phyloP scores from a whole-genome alignment of 305 asterid genomes.

The Rubia balearica region DNA sequence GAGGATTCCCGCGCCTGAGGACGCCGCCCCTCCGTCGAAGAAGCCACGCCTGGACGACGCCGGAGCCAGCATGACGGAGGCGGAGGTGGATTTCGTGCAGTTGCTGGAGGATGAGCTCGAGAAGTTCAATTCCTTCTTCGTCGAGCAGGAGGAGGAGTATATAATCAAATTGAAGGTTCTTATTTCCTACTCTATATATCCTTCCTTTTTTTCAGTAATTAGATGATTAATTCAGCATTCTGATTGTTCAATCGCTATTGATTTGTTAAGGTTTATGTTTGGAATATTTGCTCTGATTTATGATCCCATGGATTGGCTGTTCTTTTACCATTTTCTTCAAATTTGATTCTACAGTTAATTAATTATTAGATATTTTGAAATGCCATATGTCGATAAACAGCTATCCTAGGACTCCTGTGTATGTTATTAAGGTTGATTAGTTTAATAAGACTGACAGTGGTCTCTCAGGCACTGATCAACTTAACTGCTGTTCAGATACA shows the following conservation, averaged over 20 bases:
- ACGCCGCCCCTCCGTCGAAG: slow-evolving; percentile 34
- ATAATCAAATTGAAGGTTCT: slow-evolving; percentile 77
- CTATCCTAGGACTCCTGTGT: neutral
- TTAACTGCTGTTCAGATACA: neutral
- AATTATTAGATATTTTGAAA: too few relatives aligned
- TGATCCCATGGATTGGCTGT: neutral
- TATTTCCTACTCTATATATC: neutral
- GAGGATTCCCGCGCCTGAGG: neutral
- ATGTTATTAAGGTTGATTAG: neutral
- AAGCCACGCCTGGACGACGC: slow-evolving; percentile 32
- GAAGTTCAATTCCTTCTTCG: slow-evolving; percentile 78
- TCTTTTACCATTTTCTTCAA: neutral
- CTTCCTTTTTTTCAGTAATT: neutral
- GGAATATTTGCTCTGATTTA: neutral
- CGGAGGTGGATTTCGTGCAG: slow-evolving; percentile 58
- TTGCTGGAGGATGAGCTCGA: slow-evolving; percentile 83
- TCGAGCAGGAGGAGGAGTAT: slow-evolving; percentile 83
- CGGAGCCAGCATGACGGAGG: slow-evolving; percentile 42
- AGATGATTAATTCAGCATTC: neutral
- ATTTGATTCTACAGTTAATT: neutral
- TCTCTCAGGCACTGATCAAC: neutral
- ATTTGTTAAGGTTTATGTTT: neutral
- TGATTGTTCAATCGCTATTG: neutral
- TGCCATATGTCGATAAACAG: neutral
- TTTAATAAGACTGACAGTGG: neutral